Conservation (phyloP, 23 red algal species). For the Gracilaria caudata region DNA sequence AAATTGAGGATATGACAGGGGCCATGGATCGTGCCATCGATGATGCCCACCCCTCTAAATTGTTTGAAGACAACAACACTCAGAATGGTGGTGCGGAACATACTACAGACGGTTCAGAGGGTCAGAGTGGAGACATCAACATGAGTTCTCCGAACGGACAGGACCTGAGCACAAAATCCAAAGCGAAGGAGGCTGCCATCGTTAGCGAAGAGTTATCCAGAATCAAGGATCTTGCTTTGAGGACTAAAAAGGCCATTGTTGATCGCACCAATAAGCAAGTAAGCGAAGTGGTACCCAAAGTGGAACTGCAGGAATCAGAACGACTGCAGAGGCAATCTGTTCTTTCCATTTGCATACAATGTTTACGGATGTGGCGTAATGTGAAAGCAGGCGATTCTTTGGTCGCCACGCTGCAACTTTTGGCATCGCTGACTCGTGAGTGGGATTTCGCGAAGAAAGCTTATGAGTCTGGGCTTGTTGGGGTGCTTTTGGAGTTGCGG, state of each 20-base stretch:
- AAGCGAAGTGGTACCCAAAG: not conserved
- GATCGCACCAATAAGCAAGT: not conserved
- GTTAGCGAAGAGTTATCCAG: not conserved
- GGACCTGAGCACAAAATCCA: not conserved
- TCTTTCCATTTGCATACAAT: conserved; percentile 17
- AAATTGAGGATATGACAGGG: conserved; percentile 32
- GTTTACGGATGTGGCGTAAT: conserved; percentile 14
- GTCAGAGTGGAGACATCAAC: not conserved
- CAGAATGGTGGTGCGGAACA: not conserved
- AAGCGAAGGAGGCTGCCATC: not conserved
- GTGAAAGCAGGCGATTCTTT: conserved; percentile 55
- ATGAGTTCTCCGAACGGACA: conserved; percentile 9
- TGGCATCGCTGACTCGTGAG: conserved; percentile 42
- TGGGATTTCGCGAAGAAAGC: conserved; percentile 42
- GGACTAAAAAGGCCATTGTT: not conserved
- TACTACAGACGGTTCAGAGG: not conserved
- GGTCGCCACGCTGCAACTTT: conserved; percentile 48
- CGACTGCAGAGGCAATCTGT: conserved; percentile 1
- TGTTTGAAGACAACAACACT: not conserved
- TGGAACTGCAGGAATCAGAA: conserved; percentile 2
- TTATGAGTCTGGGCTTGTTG: conserved; percentile 8
- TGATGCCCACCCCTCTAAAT: not conserved
- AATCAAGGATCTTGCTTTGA: not conserved
- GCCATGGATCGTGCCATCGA: not conserved
- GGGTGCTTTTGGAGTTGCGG: conserved; percentile 37